Base-by-base conservation (phyloP, 31 red algal genomes). In the Asparagopsis taxiformis region DNA sequence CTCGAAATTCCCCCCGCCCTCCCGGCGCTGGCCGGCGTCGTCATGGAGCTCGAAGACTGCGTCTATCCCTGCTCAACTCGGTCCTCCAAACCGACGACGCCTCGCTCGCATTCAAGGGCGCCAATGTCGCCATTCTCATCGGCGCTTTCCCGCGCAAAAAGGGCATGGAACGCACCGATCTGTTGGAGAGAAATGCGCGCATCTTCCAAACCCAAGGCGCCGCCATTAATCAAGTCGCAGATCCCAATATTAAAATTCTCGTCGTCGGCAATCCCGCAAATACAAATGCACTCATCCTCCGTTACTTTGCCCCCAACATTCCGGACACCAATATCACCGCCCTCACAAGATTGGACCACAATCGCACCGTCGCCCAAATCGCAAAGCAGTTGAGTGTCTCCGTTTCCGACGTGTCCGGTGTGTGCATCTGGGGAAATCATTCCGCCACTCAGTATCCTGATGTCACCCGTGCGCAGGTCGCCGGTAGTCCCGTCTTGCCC, bases 191-290 rank as follows among this genome's bases (percentile, higher is more conserved):
- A 36, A 99, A 99, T 73, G 87, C 72, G 4, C 66, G 55, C 65
- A 94, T 99, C 59, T 99, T 99, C 77, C 72, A 81, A 41, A 80
- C 65, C 10, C 91, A 91, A 68, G 96, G 91, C 13, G 56, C 36
- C n/a, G 82, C 78, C 8, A 44, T 99, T 9, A 75, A 94, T 22
- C 35, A 55, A 15, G 91, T 89, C 22, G 96, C 96, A 16, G 22
- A 24, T 34, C 48, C 46, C 19, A 70, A 89, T 34, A 62, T 85
- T 10, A 87, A 89, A 38, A 78, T 95, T 17, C 31, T 94, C 36
- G 92, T 99, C 6, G 96, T 99, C 4, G 96, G 96, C 30, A 99
- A 99, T 55, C 96, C 96, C 34, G 82, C 91, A n/a, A 99, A 99
- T 68, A 99, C 96, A 32, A 99, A 99, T 55, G 91, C 91, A 15